Conservation (phyloP, 2,329 filamentous ascomycete species). For the Coleophoma eucalyptorum region DNA sequence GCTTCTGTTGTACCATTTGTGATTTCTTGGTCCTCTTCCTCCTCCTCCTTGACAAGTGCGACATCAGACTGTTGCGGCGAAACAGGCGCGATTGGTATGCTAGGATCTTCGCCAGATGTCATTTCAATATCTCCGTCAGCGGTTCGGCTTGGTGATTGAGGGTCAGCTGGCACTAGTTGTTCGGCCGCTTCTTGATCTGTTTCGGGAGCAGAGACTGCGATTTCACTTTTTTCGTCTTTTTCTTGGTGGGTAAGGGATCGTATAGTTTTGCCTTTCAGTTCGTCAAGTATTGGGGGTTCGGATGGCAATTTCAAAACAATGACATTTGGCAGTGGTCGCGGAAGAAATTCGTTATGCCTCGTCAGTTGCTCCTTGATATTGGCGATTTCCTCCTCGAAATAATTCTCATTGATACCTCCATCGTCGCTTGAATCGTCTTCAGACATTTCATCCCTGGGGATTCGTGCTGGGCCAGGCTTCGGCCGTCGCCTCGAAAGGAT, state of each 20-base stretch:
- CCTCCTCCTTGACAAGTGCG: no score
- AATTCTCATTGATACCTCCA: slow-evolving; percentile 25
- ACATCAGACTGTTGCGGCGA: no score
- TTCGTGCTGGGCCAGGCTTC: neutral
- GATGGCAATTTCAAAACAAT: neutral
- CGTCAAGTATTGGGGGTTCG: neutral
- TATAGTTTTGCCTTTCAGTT: neutral
- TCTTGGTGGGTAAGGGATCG: neutral
- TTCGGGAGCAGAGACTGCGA: no score
- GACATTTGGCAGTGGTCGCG: neutral
- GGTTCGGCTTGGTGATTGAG: no score
- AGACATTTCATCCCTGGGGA: slow-evolving; percentile 7
- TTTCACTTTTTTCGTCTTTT: neutral
- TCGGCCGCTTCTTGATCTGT: no score
- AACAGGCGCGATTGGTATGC: no score
- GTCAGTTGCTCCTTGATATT: slow-evolving; percentile 18
- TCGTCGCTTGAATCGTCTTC: slow-evolving; percentile 22
- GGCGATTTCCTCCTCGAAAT: slow-evolving; percentile 26
- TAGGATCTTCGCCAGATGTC: no score
- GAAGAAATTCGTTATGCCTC: slow-evolving; percentile 15
- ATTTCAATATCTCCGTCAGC: no score
- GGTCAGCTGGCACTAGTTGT: no score
- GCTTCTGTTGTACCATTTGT: no score
- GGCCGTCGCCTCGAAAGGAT: neutral
- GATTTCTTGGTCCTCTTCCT: no score